A percentile compares a stretch with the other conserved stretches of the same genome.
phyloP scores from a whole-genome alignment of 2,329 filamentous ascomycete species.

The Sordariomycetes sp. region DNA sequence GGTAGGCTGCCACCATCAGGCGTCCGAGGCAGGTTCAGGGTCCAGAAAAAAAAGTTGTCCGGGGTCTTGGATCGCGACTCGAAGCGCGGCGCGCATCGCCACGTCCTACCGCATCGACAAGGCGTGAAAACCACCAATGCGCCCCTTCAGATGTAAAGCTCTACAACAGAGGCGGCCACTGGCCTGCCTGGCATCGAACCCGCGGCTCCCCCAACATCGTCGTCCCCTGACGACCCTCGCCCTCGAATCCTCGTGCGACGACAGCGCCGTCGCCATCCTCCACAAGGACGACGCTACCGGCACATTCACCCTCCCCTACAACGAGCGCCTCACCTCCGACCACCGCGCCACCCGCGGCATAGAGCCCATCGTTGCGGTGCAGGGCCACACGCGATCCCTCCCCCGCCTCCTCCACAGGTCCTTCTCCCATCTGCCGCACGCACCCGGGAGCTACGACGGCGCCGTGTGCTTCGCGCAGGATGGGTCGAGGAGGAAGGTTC shows the following conservation, averaged over 20 bases:
- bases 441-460: slow-evolving; percentile 3
- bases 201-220: slow-evolving; percentile 1
- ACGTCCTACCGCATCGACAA: no score
- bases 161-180: no score
- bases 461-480: slow-evolving; percentile 8
- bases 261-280: slow-evolving; percentile 81
- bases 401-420: slow-evolving; percentile 59
- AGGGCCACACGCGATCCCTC: slow-evolving; percentile 66
- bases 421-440: slow-evolving; percentile 38
- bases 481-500: slow-evolving; percentile 29
- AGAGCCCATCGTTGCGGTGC: slow-evolving; percentile 65
- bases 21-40: no score
- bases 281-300: slow-evolving; percentile 5
- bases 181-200: neutral
- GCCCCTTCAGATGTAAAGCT: no score
- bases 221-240: slow-evolving; percentile 50
- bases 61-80: no score
- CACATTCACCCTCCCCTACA: slow-evolving; percentile 59
- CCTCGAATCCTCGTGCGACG: slow-evolving; percentile 84
- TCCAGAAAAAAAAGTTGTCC: no score
- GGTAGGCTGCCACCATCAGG: no score
- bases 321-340: slow-evolving; percentile 74
- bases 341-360: slow-evolving; percentile 69
- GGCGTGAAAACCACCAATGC: no score
- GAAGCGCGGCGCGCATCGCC: no score